Percentiles rank a stretch among this genome's conserved stretches.
Conservation (phyloP, 1,284 basidiomycete genomes). For the Somion occarium region DNA sequence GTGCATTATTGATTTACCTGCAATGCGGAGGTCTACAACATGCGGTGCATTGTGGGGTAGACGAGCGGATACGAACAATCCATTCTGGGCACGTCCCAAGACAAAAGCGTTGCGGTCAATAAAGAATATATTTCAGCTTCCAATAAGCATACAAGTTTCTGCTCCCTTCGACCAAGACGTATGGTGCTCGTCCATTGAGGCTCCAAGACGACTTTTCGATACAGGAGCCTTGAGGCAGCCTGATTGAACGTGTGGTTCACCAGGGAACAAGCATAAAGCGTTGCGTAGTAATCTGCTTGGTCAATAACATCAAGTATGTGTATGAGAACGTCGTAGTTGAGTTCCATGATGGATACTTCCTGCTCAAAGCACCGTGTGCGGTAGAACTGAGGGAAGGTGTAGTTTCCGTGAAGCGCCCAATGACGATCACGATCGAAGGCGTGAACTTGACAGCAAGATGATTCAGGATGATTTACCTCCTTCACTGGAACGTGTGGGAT, state of each 20-base stretch:
- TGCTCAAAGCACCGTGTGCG: too few species aligned
- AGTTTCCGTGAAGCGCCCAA: too few species aligned
- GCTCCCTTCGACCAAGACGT: slow-evolving; percentile 31
- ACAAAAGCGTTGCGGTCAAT: slow-evolving; percentile 17
- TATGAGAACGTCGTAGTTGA: slow-evolving; percentile 34
- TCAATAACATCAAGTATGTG: slow-evolving; percentile 29
- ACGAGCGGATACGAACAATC: slow-evolving; percentile 33
- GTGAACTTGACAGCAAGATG: too few species aligned
- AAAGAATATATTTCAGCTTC: background rate
- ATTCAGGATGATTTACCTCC: too few species aligned
- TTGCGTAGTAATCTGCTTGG: slow-evolving; percentile 24
- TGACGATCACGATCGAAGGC: too few species aligned
- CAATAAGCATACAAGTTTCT: slow-evolving; percentile 27
- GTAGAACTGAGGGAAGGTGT: too few species aligned
- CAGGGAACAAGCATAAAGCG: slow-evolving; percentile 35
- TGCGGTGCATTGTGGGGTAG: slow-evolving; percentile 34
- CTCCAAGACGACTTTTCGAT: slow-evolving; percentile 36
- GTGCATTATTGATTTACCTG: slow-evolving; percentile 29
- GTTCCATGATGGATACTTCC: too few species aligned
- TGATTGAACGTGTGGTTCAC: slow-evolving; percentile 39
- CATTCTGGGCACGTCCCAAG: background rate
- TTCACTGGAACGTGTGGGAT: too few species aligned
- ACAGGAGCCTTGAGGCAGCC: slow-evolving; percentile 39
- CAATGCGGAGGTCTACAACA: slow-evolving; percentile 38
- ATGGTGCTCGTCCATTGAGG: slow-evolving; percentile 30